phyloP scores from a whole-genome alignment of 78 protist genomes.

The Dictyostelium capitatum region DNA sequence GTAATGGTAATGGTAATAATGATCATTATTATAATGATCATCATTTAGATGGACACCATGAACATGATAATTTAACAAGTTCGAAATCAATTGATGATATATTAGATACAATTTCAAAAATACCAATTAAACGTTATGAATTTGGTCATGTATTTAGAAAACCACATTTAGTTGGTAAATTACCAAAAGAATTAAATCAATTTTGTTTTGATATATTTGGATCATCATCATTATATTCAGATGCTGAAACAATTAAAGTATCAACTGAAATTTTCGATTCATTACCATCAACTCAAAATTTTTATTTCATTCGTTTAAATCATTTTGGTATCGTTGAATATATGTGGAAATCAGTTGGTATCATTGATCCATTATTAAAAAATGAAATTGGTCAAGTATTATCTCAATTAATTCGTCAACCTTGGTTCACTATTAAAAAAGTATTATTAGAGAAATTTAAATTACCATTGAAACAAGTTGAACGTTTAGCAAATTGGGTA shows the following conservation, averaged over 20 bases:
- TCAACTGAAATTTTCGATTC: conserved; percentile 54
- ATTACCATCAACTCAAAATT: conserved; percentile 10
- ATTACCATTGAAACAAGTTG: conserved; percentile 45
- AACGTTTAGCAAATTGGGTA: conserved; percentile 64
- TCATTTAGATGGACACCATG: not conserved
- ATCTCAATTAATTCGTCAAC: conserved; percentile 44
- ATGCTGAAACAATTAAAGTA: conserved; percentile 60
- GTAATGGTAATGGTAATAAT: not conserved
- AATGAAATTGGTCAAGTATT: conserved; percentile 31
- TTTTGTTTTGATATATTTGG: conserved; percentile 74
- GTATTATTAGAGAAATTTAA: conserved; percentile 41
- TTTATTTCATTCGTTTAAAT: conserved; percentile 51
- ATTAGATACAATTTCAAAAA: conserved; percentile 17
- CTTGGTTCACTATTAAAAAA: conserved; percentile 49
- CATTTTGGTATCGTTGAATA: conserved; percentile 67
- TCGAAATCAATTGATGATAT: conserved; percentile 24
- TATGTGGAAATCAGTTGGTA: conserved; percentile 71
- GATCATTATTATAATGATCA: conserved; percentile 14
- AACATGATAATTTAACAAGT: not conserved
- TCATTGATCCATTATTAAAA: conserved; percentile 1
- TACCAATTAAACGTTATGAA: conserved; percentile 62
- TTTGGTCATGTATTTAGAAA: conserved; percentile 41
- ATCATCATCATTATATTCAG: conserved; percentile 11
- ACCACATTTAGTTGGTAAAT: conserved; percentile 56
- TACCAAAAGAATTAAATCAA: conserved; percentile 66